Evolutionary conservation across 2,329 filamentous ascomycete genomes (phyloP).

Genomic region (Venturia pyrina): DNA sequence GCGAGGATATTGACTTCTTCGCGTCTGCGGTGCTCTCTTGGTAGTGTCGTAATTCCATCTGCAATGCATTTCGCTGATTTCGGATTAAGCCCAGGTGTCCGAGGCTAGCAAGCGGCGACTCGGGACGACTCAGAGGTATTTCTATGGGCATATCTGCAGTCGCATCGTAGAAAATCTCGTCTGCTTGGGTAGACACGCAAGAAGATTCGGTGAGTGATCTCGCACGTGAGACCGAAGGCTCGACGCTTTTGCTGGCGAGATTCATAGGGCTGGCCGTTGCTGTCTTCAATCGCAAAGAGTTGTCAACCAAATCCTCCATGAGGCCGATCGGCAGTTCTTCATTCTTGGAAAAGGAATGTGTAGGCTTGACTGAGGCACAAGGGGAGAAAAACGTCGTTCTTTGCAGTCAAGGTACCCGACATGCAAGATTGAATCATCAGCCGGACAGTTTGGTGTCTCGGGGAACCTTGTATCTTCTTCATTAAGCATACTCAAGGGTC

Average conservation of each 20-base stretch:
- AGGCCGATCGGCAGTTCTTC: neutral
- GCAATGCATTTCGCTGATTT: neutral
- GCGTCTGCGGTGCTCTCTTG: constrained; percentile 4
- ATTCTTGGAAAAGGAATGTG: neutral
- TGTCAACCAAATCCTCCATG: neutral
- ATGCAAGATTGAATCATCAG: neutral
- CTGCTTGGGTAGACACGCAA: neutral
- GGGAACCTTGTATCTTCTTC: neutral
- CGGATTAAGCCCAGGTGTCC: neutral
- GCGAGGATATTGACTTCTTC: neutral
- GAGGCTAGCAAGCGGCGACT: neutral
- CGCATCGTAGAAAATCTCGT: neutral
- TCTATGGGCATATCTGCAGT: neutral
- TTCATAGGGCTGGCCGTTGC: neutral
- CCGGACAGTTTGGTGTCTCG: neutral
- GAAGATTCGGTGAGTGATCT: neutral
- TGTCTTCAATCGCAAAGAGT: neutral
- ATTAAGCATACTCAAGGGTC: neutral
- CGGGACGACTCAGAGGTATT: neutral
- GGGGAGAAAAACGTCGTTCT: neutral
- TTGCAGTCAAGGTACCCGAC: neutral
- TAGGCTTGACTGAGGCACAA: neutral
- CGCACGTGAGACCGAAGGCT: neutral
- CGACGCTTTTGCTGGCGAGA: neutral
- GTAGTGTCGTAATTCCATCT: neutral